Evolutionary conservation across 148 eudicot species (phyloP).

Genomic region (Agrostemma githago): DNA sequence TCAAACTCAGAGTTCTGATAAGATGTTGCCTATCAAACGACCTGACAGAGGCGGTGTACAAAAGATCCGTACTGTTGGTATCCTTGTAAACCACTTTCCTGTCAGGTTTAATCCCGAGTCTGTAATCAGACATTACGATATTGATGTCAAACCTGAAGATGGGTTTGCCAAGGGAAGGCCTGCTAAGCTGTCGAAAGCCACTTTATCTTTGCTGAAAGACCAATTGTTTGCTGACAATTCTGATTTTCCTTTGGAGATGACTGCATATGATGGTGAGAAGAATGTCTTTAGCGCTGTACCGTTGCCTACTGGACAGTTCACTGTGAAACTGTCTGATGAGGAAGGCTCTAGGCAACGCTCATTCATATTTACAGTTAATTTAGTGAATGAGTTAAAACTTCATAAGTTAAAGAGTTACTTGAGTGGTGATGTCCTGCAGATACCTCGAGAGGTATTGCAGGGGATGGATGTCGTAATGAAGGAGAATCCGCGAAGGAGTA

Average conservation of each 20-base stretch:
- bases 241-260: conserved; percentile 36
- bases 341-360: conserved; percentile 32
- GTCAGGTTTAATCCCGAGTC: conserved; percentile 38
- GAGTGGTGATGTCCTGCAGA: conserved; percentile 23
- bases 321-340: conserved; percentile 42
- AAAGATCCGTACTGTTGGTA: conserved; percentile 25
- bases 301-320: conserved; percentile 42
- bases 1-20: conserved; percentile 20
- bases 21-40: conserved; percentile 38
- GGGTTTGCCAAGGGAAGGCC: conserved; percentile 26
- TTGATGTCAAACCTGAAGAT: conserved; percentile 41
- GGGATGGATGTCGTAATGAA: conserved; percentile 73
- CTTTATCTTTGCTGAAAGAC: conserved; percentile 37
- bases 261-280: conserved; percentile 72
- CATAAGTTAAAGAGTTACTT: conserved; percentile 51
- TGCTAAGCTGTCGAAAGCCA: conserved; percentile 34
- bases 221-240: conserved; percentile 38
- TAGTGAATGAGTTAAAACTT: conserved; percentile 43
- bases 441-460: conserved; percentile 66
- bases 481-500: conserved; percentile 49
- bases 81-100: conserved; percentile 60
- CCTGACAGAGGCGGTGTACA: conserved; percentile 51
- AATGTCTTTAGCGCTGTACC: conserved; percentile 50
- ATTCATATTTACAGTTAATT: conserved; percentile 39
- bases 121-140: conserved; percentile 50